Evolutionary conservation across 495 filamentous ascomycete genomes (phyloP).

Genomic region (Bombardia bombarda): DNA sequence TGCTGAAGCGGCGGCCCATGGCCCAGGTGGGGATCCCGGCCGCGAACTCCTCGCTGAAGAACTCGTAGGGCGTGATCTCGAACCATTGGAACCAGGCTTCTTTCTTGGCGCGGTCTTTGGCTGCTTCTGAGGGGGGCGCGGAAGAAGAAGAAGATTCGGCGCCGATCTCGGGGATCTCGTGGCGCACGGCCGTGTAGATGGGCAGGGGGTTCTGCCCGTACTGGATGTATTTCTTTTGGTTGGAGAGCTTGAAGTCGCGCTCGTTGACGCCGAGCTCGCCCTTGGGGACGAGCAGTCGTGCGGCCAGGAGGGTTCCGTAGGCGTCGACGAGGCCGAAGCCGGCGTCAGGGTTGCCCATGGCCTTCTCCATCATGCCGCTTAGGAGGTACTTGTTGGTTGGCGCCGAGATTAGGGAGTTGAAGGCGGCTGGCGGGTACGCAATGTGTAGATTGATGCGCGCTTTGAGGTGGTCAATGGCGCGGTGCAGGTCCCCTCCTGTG

Average conservation of each 20-base stretch:
- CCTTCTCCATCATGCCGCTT: conserved; percentile 79
- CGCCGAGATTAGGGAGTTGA: conserved; percentile 65
- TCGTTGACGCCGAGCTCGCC: conserved; percentile 70
- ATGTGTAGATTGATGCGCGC: conserved; percentile 76
- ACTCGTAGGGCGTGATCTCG: conserved; percentile 90
- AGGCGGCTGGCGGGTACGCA: conserved; percentile 78
- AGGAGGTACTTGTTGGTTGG: conserved; percentile 92
- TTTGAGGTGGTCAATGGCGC: conserved; percentile 77
- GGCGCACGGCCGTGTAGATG: conserved; percentile 89
- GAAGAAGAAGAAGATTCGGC: conserved; percentile 37
- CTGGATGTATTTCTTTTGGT: conserved; percentile 62
- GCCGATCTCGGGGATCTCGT: conserved; percentile 76
- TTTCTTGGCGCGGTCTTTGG: conserved; percentile 55
- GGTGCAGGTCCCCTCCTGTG: conserved; percentile 51
- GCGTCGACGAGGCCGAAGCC: conserved; percentile 87
- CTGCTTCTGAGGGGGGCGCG: conserved; percentile 32
- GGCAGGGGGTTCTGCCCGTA: conserved; percentile 78
- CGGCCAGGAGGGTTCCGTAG: conserved; percentile 80
- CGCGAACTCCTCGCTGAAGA: conserved; percentile 82
- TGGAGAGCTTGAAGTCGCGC: conserved; percentile 79
- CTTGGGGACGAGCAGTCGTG: conserved; percentile 75
- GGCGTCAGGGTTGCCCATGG: conserved; percentile 71
- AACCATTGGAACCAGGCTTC: conserved; percentile 98
- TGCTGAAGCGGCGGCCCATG: conserved; percentile 71
- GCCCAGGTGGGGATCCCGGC: conserved; percentile 96